Evolutionary conservation across 768 basidiomycete species (phyloP).

Genomic region (Chalciporus chontae): DNA sequence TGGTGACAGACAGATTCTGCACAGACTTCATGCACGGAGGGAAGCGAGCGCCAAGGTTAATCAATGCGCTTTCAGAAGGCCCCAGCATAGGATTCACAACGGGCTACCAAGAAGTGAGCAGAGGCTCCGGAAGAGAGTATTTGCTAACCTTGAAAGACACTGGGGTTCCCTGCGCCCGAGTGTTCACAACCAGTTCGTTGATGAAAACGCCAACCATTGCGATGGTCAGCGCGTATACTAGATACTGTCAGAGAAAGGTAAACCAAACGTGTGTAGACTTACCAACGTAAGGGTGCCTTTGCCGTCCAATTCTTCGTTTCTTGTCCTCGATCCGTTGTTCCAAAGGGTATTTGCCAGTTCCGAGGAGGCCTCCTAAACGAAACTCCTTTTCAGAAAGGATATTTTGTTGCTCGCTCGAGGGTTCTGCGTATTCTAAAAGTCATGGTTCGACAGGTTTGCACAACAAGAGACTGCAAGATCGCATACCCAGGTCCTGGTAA

Average conservation of each 20-base stretch:
- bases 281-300: conserved; percentile 79
- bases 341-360: conserved; percentile 52
- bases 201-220: conserved; percentile 75
- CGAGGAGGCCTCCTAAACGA: conserved; percentile 42
- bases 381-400: conserved; percentile 37
- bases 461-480: background rate
- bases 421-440: conserved; percentile 62
- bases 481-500: conserved; percentile 55
- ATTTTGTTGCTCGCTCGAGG: conserved; percentile 30
- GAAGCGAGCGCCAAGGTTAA: conserved; percentile 88
- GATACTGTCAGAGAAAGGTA: conserved; percentile 1
- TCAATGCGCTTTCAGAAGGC: conserved; percentile 78
- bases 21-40: conserved; percentile 89
- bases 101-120: conserved; percentile 45
- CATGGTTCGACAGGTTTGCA: background rate
- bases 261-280: conserved; percentile 18
- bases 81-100: conserved; percentile 89
- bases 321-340: conserved; percentile 88
- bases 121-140: background rate
- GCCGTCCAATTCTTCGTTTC: conserved; percentile 78
- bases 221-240: conserved; percentile 62
- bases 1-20: conserved; percentile 48
- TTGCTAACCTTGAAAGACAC: conserved; percentile 74
- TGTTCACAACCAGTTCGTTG: conserved; percentile 80
- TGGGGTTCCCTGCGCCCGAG: conserved; percentile 71